Conservation (phyloP, 2,329 filamentous ascomycete species). For the Emmonsiellopsis sp. region DNA sequence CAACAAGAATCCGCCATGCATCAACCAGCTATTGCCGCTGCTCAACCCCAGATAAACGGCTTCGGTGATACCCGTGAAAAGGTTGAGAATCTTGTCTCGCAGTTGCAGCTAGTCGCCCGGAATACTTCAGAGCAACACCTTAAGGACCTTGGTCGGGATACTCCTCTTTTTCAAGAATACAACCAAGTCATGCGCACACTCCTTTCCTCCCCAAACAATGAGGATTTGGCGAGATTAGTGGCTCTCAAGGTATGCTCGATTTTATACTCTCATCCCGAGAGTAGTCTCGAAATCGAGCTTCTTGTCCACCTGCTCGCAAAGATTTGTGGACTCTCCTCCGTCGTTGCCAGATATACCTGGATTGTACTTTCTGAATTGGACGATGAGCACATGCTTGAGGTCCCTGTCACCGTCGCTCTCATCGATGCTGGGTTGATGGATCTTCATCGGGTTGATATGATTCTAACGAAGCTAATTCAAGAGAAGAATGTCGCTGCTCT, state of each 20-base stretch:
- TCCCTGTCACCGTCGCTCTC: constrained; percentile 50
- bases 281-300: constrained; percentile 52
- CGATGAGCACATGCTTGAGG: constrained; percentile 54
- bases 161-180: constrained; percentile 48
- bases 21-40: constrained; percentile 26
- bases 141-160: constrained; percentile 46
- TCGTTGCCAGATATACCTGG: constrained; percentile 45
- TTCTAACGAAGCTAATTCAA: constrained; percentile 62
- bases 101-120: constrained; percentile 47
- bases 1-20: constrained; percentile 36
- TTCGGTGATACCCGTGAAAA: constrained; percentile 48
- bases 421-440: constrained; percentile 53
- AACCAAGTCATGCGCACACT: constrained; percentile 47
- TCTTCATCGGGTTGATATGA: constrained; percentile 56
- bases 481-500: constrained; percentile 63
- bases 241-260: constrained; percentile 48
- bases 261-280: constrained; percentile 47
- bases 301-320: constrained; percentile 52
- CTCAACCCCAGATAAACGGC: constrained; percentile 49
- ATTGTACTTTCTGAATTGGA: constrained; percentile 42
- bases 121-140: constrained; percentile 50
- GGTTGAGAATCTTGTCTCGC: constrained; percentile 45
- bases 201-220: constrained; percentile 45
- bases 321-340: constrained; percentile 52
- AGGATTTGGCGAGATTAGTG: constrained; percentile 45